Conservation (phyloP, 108 stramenopile species). For the Licmophora abbreviata region DNA sequence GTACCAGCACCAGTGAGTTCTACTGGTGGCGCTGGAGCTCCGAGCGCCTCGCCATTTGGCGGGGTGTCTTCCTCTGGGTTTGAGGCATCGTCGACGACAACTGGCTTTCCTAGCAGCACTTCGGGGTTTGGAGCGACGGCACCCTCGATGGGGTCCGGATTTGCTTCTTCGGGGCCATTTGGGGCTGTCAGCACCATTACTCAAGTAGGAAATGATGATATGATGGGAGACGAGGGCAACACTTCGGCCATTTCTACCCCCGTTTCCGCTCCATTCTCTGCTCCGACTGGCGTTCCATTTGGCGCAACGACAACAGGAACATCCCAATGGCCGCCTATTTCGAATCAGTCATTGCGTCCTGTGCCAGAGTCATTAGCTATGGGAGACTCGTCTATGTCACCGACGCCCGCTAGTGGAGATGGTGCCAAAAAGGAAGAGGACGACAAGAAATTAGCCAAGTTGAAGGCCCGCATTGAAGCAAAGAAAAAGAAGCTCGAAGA, state of each 20-base stretch:
- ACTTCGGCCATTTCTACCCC: too few species aligned
- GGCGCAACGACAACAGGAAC: not conserved
- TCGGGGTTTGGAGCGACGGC: not conserved
- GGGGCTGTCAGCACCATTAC: too few species aligned
- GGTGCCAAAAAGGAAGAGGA: not conserved
- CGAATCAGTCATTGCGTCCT: constrained; percentile 1
- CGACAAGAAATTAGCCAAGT: constrained; percentile 22
- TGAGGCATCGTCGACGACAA: not conserved
- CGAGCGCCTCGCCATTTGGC: not conserved
- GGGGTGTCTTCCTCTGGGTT: not conserved
- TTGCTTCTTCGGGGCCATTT: too few species aligned
- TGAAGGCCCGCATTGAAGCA: constrained; percentile 36
- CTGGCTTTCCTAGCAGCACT: not conserved
- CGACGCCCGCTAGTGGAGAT: not conserved
- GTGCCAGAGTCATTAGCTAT: not conserved
- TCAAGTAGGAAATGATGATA: too few species aligned
- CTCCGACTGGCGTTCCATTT: not conserved
- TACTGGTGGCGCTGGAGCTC: not conserved
- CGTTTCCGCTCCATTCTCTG: too few species aligned
- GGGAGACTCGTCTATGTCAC: constrained; percentile 2
- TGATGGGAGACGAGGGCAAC: too few species aligned
- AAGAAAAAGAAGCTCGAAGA: constrained; percentile 32
- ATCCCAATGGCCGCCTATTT: not conserved
- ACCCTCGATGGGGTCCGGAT: not conserved
- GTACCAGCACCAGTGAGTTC: constrained; percentile 1